These are phyloP conservation scores for Rachicladosporium sp. DNA, from an alignment of 2,329 filamentous ascomycete genomes.

Conservation along the genomic window DNA sequence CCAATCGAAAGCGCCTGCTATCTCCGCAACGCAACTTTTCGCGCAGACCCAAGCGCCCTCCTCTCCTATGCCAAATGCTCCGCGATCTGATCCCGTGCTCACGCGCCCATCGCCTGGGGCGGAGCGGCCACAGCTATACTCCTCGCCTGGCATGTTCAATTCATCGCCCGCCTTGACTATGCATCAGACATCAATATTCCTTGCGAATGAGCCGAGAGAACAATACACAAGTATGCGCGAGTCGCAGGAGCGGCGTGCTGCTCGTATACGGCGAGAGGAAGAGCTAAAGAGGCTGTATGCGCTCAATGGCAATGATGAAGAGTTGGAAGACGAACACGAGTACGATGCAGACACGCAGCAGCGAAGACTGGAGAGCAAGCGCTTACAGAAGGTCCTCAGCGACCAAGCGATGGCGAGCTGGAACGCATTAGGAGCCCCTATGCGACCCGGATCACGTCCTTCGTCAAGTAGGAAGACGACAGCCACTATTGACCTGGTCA, in stretches of 20 bases:
- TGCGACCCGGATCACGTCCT: constrained; percentile 4
- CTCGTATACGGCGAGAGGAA: constrained; percentile 10
- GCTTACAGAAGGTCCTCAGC: constrained; percentile 10
- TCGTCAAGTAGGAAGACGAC: constrained; percentile 8
- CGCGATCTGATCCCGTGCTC: constrained; percentile 31
- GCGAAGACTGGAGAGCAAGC: constrained; percentile 6
- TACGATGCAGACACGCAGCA: constrained; percentile 12
- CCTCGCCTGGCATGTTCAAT: constrained; percentile 24
- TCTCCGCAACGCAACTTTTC: constrained; percentile 36
- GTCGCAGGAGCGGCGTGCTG: constrained; percentile 29
- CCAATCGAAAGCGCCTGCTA: constrained; percentile 19
- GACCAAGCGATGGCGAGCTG: constrained; percentile 12
- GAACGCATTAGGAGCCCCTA: constrained; percentile 6
- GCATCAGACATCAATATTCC: constrained; percentile 12
- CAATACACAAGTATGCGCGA: constrained; percentile 33
- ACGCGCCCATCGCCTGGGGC: constrained; percentile 33
- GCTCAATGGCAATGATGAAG: constrained; percentile 3
- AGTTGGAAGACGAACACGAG: constrained; percentile 11
- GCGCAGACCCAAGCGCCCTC: constrained; percentile 34
- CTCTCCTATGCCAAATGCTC: constrained; percentile 27
- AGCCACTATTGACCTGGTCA: constrained; percentile 17
- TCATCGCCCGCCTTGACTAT: constrained; percentile 29
- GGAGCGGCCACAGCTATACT: constrained; percentile 16
- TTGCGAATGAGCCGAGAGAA: constrained; percentile 26
- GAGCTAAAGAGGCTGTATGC: constrained; percentile 6